Evolutionary conservation across 2,329 filamentous ascomycete genomes (phyloP).

Genomic region (Microcyclospora tardicrescens): DNA sequence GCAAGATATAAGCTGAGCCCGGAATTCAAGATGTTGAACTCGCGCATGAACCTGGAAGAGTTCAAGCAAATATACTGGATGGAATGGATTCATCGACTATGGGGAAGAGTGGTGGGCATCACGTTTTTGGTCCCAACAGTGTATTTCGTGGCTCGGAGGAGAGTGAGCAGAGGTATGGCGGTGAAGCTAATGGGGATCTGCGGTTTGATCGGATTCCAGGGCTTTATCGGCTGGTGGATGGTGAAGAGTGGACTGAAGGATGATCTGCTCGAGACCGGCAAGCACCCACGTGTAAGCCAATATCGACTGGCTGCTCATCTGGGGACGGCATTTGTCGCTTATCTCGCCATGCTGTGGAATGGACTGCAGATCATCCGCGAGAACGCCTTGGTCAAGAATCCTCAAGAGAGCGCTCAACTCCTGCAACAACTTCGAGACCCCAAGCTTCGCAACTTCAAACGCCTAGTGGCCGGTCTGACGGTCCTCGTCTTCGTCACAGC

Average conservation of each 20-base stretch:
- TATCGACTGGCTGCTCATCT: constrained; percentile 86
- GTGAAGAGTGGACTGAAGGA: constrained; percentile 93
- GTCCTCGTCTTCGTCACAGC: constrained; percentile 75
- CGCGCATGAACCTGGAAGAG: constrained; percentile 80
- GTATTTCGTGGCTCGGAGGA: constrained; percentile 73
- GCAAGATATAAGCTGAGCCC: constrained; percentile 82
- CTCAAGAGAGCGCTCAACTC: constrained; percentile 39
- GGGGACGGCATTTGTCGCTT: constrained; percentile 81
- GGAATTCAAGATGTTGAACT: constrained; percentile 85
- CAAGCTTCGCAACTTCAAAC: constrained; percentile 58
- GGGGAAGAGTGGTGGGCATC: constrained; percentile 83
- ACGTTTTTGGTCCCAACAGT: constrained; percentile 77
- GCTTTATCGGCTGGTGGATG: constrained; percentile 98
- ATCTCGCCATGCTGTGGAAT: constrained; percentile 85
- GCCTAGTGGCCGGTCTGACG: constrained; percentile 56
- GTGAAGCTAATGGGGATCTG: constrained; percentile 69
- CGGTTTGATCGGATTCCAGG: constrained; percentile 83
- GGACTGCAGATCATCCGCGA: constrained; percentile 74
- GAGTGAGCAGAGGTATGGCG: constrained; percentile 68
- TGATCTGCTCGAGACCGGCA: constrained; percentile 82
- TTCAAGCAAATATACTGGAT: constrained; percentile 99
- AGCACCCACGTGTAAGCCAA: constrained; percentile 84
- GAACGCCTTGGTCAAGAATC: constrained; percentile 55
- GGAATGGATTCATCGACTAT: constrained; percentile 94
- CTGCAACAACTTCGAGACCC: constrained; percentile 53